A percentile compares a stretch with the other conserved stretches of the same genome.
Conservation (phyloP, 1,284 basidiomycete genomes). For the Leccinum cinnamomeum region DNA sequence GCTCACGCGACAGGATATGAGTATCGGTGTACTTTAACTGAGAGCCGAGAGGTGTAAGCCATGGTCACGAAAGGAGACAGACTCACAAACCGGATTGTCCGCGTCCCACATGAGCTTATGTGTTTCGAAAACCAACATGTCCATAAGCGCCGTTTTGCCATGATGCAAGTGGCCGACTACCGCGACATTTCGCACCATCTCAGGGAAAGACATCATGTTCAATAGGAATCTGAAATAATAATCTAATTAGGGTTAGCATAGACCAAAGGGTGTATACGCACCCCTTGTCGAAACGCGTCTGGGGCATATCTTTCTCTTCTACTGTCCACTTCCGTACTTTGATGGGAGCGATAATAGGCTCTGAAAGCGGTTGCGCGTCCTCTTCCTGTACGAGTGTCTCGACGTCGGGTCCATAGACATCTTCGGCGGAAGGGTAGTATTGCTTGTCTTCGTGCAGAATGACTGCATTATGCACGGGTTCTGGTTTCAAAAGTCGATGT, state of each 20-base stretch:
- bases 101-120: constrained; percentile 94
- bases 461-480: constrained; percentile 81
- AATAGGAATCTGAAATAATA: constrained; percentile 73
- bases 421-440: constrained; percentile 92
- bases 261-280: constrained; percentile 41
- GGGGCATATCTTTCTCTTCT: constrained; percentile 90
- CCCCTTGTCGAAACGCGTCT: constrained; percentile 93
- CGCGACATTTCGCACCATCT: constrained; percentile 94
- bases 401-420: constrained; percentile 92
- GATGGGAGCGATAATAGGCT: constrained; percentile 95
- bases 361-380: constrained; percentile 91
- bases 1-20: constrained; percentile 83
- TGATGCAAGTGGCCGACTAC: constrained; percentile 96
- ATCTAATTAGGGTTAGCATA: constrained; percentile 13
- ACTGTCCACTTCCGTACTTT: constrained; percentile 92
- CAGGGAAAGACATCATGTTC: constrained; percentile 89
- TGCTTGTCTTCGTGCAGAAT: constrained; percentile 97
- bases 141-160: constrained; percentile 95
- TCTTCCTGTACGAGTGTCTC: constrained; percentile 99
- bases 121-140: constrained; percentile 97
- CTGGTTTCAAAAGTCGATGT: constrained; percentile 37
- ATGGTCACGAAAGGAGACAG: constrained; percentile 18
- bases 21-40: constrained; percentile 94
- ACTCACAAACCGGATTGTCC: constrained; percentile 71
- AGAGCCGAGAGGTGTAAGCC: constrained; percentile 14